Base-by-base conservation (phyloP, 2,329 filamentous ascomycete species). In the Sporothrix pallida region DNA sequence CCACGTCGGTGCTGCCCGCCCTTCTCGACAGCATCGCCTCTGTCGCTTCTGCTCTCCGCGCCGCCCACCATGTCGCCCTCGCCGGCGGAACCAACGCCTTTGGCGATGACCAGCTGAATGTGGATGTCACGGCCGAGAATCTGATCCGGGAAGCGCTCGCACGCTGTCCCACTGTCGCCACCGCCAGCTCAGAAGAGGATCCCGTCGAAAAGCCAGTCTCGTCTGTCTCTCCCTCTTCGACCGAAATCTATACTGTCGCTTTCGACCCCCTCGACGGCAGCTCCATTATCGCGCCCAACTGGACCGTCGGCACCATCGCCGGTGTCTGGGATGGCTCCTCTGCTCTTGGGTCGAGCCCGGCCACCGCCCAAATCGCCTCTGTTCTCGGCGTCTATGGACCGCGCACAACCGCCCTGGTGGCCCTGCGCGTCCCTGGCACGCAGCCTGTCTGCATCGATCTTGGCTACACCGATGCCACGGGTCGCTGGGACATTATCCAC, bases 231-330 rank as follows among this genome's bases (percentile, higher is more conserved):
- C 8, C 54, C 13, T 2, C 13, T 4, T 7, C 63, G 3, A 2
- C 69, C 10, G 12, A 89, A 76, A 78, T 81, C 42, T 91, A 91
- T 80, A 86, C 88, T 0, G 80, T 90, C 9, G 88, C 88, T 0
- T 91, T 91, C 76, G 89, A 91, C 76, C 89, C 89, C 0, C 84
- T 91, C 0, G 89, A 91, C 76, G 89, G 89, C 12, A 89, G 86
- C 79, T 90, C 87, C 75, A 89, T 89, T 77, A 88, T 89, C 60
- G 86, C 83, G 0, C 83, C 87, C 1, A 89, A 89, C 78, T 89
- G 87, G 87, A 83, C 86, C 0, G 87, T 89, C 9, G 87, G 87
- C 26, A 85, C 88, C 65, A 91, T 91, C 74, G 80, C 90, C 17
- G 88, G 89, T 8, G 80, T 91, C 54, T 91, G 89, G 87, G 83